phyloP scores from a whole-genome alignment of 352 stramenopile species.

The Phytophthora syringae region DNA sequence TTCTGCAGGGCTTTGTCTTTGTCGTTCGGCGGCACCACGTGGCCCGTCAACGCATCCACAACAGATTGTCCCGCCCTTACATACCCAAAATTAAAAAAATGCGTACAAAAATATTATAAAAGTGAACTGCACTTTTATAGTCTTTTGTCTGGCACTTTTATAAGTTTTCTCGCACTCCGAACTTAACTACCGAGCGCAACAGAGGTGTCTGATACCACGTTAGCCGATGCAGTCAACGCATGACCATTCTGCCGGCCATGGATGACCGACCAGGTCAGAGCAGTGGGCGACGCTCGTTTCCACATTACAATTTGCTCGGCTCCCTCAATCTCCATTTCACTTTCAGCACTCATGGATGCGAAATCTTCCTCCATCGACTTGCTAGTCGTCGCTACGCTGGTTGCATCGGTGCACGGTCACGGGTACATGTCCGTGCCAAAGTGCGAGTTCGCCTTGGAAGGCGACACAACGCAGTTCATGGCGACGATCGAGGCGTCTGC shows the following conservation, averaged over 20 bases:
- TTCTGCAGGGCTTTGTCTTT: neutral
- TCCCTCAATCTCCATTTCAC: neutral
- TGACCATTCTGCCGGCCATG: constrained; percentile 7
- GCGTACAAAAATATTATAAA: constrained; percentile 7
- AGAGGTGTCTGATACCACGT: neutral
- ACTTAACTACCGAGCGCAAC: constrained; percentile 1
- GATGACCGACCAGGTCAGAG: neutral
- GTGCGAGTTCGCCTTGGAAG: constrained; percentile 27
- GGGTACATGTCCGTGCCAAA: constrained; percentile 38
- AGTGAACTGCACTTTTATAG: too few relatives aligned
- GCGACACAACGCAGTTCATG: constrained; percentile 43
- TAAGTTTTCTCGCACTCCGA: too few relatives aligned
- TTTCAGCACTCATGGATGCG: constrained; percentile 9
- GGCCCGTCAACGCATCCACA: neutral
- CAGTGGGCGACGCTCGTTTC: neutral
- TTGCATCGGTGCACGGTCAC: constrained; percentile 24
- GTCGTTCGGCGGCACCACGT: neutral
- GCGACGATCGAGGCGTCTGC: constrained; percentile 33
- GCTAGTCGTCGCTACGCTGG: constrained; percentile 12
- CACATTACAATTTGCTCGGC: constrained; percentile 14
- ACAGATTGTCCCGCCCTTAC: neutral
- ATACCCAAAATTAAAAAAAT: constrained; percentile 11
- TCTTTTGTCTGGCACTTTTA: too few relatives aligned
- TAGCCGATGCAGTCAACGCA: constrained; percentile 22
- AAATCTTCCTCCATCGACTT: neutral